A percentile compares a stretch with the other conserved stretches of the same genome.
Conservation (phyloP, 2,329 filamentous ascomycete species). For the Xylaria sp. region DNA sequence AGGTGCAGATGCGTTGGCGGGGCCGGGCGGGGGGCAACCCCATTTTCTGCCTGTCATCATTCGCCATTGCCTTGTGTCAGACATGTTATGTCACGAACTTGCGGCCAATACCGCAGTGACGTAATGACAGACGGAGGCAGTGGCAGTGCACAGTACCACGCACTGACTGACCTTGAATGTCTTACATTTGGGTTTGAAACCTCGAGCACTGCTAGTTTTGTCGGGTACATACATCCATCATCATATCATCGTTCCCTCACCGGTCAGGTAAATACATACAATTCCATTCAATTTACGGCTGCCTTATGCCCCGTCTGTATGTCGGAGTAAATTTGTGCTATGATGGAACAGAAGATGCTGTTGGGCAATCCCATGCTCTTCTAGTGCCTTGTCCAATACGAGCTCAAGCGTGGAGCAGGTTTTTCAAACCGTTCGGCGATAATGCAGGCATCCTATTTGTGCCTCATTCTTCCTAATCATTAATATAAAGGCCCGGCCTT, state of each 20-base stretch:
- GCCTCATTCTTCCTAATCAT: neutral
- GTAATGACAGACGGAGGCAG: conserved; percentile 4
- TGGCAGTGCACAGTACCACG: neutral
- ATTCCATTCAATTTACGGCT: neutral
- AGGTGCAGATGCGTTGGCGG: neutral
- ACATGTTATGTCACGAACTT: neutral
- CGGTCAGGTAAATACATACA: neutral
- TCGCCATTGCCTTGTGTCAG: neutral
- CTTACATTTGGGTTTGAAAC: neutral
- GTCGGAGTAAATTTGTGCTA: neutral
- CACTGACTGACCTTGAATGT: neutral
- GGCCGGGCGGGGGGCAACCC: neutral
- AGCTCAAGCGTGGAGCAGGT: conserved; percentile 1
- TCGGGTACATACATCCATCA: neutral
- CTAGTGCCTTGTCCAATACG: neutral
- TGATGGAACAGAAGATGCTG: neutral
- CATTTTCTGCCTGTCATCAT: neutral
- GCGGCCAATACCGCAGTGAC: conserved; percentile 13
- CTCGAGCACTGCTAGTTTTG: neutral
- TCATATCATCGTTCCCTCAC: neutral
- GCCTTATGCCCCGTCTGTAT: neutral
- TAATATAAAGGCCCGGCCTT: neutral
- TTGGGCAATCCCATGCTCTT: conserved; percentile 2
- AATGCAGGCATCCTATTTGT: conserved; percentile 1
- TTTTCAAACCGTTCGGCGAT: neutral